These are phyloP conservation scores for Russula lepida DNA, from an alignment of 768 basidiomycete species.

Conservation along the genomic window DNA sequence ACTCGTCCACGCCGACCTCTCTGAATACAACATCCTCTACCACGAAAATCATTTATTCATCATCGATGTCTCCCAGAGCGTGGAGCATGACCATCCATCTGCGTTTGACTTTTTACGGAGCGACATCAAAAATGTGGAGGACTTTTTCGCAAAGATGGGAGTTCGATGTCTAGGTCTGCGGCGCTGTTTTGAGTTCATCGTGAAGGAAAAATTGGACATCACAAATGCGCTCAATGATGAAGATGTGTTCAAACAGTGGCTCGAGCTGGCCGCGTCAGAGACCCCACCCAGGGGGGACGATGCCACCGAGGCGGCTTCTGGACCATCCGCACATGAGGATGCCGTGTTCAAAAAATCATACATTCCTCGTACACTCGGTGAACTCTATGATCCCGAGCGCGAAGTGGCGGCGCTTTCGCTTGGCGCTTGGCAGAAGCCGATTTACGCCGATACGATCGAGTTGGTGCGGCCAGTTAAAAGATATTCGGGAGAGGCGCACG, in stretches of 20 bases:
- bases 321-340: slow-evolving; percentile 58
- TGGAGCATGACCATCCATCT: slow-evolving; percentile 95
- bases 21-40: slow-evolving; percentile 95
- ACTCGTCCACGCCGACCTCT: slow-evolving; percentile 95
- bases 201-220: slow-evolving; percentile 39
- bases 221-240: slow-evolving; percentile 12
- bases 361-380: slow-evolving; percentile 87
- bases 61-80: slow-evolving; percentile 98
- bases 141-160: slow-evolving; percentile 76
- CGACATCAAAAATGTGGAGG: slow-evolving; percentile 89
- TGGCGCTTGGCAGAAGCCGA: slow-evolving; percentile 65
- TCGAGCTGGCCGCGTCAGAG: slow-evolving; percentile 32
- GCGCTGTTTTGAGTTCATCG: slow-evolving; percentile 85
- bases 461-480: slow-evolving; percentile 40
- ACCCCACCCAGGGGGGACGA: slow-evolving; percentile 14
- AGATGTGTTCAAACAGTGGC: slow-evolving; percentile 37
- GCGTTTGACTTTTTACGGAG: slow-evolving; percentile 93
- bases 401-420: slow-evolving; percentile 69
- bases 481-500: slow-evolving; percentile 18
- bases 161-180: slow-evolving; percentile 71
- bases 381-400: slow-evolving; percentile 91
- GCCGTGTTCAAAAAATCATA: slow-evolving; percentile 83
- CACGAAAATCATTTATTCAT: slow-evolving; percentile 77
- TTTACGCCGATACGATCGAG: slow-evolving; percentile 84
- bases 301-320: slow-evolving; percentile 14